Evolutionary conservation across 768 basidiomycete genomes (phyloP).

Genomic region (Dentipellis fragilis): DNA sequence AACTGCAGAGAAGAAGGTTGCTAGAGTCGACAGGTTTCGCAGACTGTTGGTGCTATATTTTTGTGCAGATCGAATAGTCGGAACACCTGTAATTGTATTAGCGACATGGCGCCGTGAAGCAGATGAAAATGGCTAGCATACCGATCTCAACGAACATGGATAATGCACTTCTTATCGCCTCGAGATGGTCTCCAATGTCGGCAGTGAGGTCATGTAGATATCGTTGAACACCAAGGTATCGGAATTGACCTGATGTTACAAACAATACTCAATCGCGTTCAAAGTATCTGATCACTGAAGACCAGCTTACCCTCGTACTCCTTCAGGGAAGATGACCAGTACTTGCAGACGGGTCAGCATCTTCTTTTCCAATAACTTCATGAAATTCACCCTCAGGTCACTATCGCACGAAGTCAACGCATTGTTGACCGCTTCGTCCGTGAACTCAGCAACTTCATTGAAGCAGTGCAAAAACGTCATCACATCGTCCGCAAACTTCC

Average conservation of each 20-base stretch:
- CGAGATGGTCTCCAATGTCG: constrained; percentile 70
- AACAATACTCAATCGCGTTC: too few species aligned
- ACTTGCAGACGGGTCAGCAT: constrained; percentile 31
- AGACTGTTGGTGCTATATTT: constrained; percentile 61
- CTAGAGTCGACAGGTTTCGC: constrained; percentile 65
- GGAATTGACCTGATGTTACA: constrained; percentile 49
- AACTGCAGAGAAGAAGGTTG: constrained; percentile 70
- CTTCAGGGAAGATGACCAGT: constrained; percentile 65
- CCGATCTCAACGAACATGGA: constrained; percentile 71
- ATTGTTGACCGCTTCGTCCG: constrained; percentile 59
- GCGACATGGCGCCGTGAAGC: background rate
- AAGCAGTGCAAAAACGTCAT: constrained; percentile 58
- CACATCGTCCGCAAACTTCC: constrained; percentile 50
- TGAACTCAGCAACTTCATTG: constrained; percentile 74
- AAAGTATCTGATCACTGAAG: background rate
- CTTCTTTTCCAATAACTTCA: background rate
- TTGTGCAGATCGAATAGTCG: constrained; percentile 68
- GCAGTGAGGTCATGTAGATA: constrained; percentile 62
- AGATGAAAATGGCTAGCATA: constrained; percentile 21
- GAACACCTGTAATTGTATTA: constrained; percentile 38
- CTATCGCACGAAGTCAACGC: constrained; percentile 59
- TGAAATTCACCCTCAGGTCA: constrained; percentile 46
- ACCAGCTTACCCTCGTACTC: constrained; percentile 42
- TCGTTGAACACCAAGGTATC: constrained; percentile 58
- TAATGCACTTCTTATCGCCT: constrained; percentile 54